Conservation (phyloP, 2,329 filamentous ascomycete species). For the Aschersonia sp. region DNA sequence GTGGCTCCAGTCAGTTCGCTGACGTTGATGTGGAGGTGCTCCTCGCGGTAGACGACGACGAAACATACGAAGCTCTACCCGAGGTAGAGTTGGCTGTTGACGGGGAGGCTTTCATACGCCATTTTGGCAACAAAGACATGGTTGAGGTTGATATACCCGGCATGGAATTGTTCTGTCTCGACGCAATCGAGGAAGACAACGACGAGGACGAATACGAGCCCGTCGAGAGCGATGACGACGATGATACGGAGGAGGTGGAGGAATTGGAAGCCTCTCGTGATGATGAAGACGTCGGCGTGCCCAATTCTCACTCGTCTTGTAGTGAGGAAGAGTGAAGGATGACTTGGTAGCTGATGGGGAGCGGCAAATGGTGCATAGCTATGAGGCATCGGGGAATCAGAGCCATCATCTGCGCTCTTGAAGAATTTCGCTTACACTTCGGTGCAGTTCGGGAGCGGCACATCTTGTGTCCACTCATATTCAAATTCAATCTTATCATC, state of each 20-base stretch:
- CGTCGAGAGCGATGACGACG: background rate
- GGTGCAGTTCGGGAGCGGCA: no score
- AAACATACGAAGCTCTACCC: conserved; percentile 10
- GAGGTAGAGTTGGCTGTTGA: conserved; percentile 17
- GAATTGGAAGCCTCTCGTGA: background rate
- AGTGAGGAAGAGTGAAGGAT: conserved; percentile 1
- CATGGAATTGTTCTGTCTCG: conserved; percentile 4
- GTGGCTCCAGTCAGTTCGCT: background rate
- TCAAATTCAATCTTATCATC: no score
- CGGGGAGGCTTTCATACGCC: conserved; percentile 10
- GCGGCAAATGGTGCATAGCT: background rate
- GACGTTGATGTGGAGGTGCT: conserved; percentile 16
- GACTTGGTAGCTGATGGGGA: background rate
- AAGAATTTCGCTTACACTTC: no score
- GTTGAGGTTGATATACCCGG: conserved; percentile 15
- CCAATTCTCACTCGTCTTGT: background rate
- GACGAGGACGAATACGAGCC: background rate
- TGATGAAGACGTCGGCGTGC: background rate
- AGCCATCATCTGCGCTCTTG: no score
- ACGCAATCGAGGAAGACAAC: conserved; percentile 1
- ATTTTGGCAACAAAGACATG: conserved; percentile 8
- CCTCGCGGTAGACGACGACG: conserved; percentile 12
- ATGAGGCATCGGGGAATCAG: background rate
- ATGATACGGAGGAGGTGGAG: background rate
- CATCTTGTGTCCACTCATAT: no score